These are phyloP conservation scores for Fermentozyma sake DNA, from an alignment of 1,139 yeast species.

Conservation along the genomic window DNA sequence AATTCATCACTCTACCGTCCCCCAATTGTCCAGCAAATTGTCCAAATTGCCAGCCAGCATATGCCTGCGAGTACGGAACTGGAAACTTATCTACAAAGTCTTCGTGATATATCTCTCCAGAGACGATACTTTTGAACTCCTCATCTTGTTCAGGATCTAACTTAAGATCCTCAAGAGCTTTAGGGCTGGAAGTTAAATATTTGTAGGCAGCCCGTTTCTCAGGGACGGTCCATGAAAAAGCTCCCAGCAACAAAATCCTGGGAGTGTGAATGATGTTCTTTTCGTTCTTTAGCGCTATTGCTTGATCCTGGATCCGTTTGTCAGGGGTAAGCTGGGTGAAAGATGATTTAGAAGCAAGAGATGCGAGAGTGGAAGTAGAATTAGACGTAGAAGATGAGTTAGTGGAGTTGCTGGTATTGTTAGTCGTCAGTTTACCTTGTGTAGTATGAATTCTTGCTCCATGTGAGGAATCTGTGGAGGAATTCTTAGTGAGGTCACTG, in stretches of 20 bases:
- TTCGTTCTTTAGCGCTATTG: slow-evolving; percentile 42
- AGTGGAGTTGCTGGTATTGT: too few species aligned
- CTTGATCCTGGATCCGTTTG: slow-evolving; percentile 46
- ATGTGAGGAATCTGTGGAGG: too few species aligned
- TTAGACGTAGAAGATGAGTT: too few species aligned
- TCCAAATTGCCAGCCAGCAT: slow-evolving; percentile 97
- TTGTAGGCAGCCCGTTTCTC: slow-evolving; percentile 51
- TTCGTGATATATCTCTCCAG: slow-evolving; percentile 49
- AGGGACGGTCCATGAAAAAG: slow-evolving; percentile 68
- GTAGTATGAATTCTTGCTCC: too few species aligned
- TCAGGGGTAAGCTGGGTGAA: slow-evolving; percentile 63
- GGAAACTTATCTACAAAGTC: slow-evolving; percentile 35
- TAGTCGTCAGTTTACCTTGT: too few species aligned
- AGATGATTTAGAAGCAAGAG: slow-evolving; percentile 39
- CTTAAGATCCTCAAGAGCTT: slow-evolving; percentile 61
- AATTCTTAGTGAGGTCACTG: too few species aligned
- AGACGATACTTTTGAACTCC: slow-evolving; percentile 49
- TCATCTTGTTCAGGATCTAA: slow-evolving; percentile 34
- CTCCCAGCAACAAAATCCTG: slow-evolving; percentile 58
- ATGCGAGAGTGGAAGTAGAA: too few species aligned
- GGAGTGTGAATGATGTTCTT: slow-evolving; percentile 44
- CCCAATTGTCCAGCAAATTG: slow-evolving; percentile 96
- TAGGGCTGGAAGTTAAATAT: slow-evolving; percentile 55
- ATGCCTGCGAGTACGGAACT: slow-evolving; percentile 84
- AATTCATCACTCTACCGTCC: slow-evolving; percentile 84